Evolutionary conservation across 805 yeast genomes (phyloP).

Genomic region (Candida suzukii): DNA sequence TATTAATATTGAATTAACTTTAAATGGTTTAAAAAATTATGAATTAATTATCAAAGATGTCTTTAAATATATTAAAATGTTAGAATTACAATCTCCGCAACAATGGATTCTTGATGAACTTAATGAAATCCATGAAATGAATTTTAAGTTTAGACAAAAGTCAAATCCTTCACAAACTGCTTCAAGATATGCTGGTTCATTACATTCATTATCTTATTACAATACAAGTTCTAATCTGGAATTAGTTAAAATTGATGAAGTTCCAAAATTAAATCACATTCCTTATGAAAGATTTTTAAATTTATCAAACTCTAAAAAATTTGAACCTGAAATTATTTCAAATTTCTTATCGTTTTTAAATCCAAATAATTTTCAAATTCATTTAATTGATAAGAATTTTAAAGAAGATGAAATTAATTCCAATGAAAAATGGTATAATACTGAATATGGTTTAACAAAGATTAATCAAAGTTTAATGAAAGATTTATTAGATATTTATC

Average conservation of each 20-base stretch:
- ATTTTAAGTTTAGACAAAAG: constrained; percentile 79
- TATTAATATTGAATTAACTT: constrained; percentile 72
- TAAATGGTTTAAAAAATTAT: constrained; percentile 60
- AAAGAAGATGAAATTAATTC: constrained; percentile 34
- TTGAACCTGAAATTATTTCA: constrained; percentile 45
- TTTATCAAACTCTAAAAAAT: constrained; percentile 46
- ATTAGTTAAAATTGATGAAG: not conserved
- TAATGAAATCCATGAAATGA: constrained; percentile 55
- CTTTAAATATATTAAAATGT: constrained; percentile 69
- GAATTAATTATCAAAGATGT: constrained; percentile 48
- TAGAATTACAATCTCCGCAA: constrained; percentile 54
- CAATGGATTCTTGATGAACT: constrained; percentile 79
- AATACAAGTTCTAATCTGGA: constrained; percentile 12
- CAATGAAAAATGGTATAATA: constrained; percentile 86
- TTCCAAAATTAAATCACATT: constrained; percentile 24
- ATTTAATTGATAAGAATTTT: constrained; percentile 46
- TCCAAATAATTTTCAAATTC: constrained; percentile 54
- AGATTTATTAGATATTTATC: constrained; percentile 24
- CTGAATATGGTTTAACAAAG: constrained; percentile 53
- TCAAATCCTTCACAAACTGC: constrained; percentile 65
- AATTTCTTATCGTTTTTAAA: constrained; percentile 43
- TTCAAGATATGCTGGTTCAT: constrained; percentile 32
- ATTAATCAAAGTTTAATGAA: constrained; percentile 33
- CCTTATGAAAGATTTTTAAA: constrained; percentile 64
- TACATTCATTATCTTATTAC: constrained; percentile 19